phyloP scores from a whole-genome alignment of 306 rosid genomes.

The apple (Malus domestica) region DNA sequence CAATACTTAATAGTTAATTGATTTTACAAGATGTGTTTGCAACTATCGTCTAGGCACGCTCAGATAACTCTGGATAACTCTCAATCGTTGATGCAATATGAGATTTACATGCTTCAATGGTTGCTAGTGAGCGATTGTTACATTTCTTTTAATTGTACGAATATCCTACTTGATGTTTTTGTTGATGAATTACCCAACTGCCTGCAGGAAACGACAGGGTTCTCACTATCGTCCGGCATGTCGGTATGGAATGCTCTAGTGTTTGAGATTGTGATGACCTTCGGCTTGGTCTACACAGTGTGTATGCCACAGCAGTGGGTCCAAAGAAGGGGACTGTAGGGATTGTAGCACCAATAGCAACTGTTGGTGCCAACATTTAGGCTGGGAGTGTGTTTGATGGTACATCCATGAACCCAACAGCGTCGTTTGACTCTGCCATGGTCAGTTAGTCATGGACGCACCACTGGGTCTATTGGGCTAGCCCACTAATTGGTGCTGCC shows the following conservation, averaged over 20 bases:
- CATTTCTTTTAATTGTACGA: neutral
- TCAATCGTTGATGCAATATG: no score
- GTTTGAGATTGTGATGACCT: conserved; percentile 74
- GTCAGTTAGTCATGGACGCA: conserved; percentile 57
- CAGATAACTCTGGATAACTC: no score
- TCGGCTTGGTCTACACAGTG: conserved; percentile 81
- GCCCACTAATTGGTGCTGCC: conserved; percentile 58
- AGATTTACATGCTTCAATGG: no score
- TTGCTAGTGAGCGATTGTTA: neutral
- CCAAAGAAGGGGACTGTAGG: conserved; percentile 70
- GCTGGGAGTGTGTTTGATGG: conserved; percentile 87
- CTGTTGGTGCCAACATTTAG: conserved; percentile 82
- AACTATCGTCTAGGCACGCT: no score
- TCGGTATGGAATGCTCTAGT: conserved; percentile 52
- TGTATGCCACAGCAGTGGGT: conserved; percentile 71
- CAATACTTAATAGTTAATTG: neutral
- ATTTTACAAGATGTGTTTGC: no score
- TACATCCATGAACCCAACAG: conserved; percentile 84
- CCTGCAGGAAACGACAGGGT: conserved; percentile 55
- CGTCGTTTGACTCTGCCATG: conserved; percentile 68
- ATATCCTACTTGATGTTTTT: neutral
- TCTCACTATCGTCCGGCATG: conserved; percentile 48
- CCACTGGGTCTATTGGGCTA: conserved; percentile 79
- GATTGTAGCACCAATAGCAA: conserved; percentile 65
- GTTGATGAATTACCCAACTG: accelerated